These are phyloP conservation scores for Septoria petroselini DNA, from an alignment of 2,329 filamentous ascomycete species.

Conservation along the genomic window DNA sequence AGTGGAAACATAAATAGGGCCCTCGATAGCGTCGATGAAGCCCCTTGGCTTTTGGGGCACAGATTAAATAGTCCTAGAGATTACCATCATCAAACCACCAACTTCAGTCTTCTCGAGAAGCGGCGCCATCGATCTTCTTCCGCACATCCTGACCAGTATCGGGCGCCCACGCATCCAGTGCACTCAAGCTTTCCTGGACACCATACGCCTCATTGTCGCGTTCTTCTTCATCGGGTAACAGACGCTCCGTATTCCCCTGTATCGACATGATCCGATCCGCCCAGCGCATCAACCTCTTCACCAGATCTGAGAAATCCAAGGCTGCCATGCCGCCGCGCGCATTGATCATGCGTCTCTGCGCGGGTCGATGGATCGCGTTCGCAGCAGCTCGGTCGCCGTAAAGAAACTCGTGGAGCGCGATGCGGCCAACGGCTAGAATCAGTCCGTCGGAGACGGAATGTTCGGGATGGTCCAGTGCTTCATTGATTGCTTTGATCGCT, in stretches of 20 bases:
- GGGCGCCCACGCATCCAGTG: no score
- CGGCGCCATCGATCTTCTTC: no score
- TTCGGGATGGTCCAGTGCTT: slow-evolving; percentile 24
- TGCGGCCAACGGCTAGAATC: slow-evolving; percentile 36
- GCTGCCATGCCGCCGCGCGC: slow-evolving; percentile 34
- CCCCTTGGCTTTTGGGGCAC: no score
- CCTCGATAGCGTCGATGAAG: no score
- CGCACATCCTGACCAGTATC: no score
- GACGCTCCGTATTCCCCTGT: slow-evolving; percentile 8
- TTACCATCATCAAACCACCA: no score
- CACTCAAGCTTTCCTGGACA: no score
- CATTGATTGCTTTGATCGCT: slow-evolving; percentile 33
- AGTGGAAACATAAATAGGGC: no score
- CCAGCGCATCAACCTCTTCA: slow-evolving; percentile 38
- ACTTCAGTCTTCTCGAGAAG: no score
- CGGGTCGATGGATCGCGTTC: slow-evolving; percentile 34
- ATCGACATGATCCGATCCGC: slow-evolving; percentile 36
- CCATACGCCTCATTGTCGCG: no score
- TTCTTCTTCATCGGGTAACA: no score
- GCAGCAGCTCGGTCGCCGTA: slow-evolving; percentile 35
- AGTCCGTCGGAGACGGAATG: slow-evolving; percentile 28
- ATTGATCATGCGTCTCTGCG: slow-evolving; percentile 36
- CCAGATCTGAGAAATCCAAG: slow-evolving; percentile 34
- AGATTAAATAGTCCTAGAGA: no score
- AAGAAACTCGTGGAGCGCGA: slow-evolving; percentile 37